Conservation (phyloP, 2,329 filamentous ascomycete genomes). For the Cadophora gregata region DNA sequence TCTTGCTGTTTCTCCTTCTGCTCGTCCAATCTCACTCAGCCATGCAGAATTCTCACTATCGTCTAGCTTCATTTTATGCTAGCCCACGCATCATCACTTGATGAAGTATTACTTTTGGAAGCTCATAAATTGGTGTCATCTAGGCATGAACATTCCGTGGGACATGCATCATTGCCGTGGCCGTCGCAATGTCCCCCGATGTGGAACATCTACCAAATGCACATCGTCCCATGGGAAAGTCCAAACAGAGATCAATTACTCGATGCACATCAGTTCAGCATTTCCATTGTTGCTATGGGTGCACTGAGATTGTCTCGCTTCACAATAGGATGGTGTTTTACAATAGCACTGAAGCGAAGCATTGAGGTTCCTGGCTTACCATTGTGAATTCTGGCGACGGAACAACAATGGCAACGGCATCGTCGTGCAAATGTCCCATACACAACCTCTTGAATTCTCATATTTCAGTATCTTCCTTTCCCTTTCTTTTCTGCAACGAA, state of each 20-base stretch:
- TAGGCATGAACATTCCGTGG: background rate
- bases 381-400: background rate
- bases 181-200: background rate
- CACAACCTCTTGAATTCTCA: background rate
- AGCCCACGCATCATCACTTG: too few species aligned
- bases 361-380: conserved; percentile 9
- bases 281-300: background rate
- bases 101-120: too few species aligned
- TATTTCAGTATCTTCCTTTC: background rate
- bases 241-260: background rate
- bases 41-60: too few species aligned
- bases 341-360: conserved; percentile 2
- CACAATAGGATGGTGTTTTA: conserved; percentile 8
- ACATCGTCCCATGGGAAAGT: background rate
- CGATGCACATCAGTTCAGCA: background rate
- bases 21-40: too few species aligned
- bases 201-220: background rate
- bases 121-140: background rate
- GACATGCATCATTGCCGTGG: background rate
- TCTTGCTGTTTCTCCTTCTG: too few species aligned
- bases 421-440: background rate
- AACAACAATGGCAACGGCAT: conserved; percentile 6
- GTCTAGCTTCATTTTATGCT: too few species aligned
- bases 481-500: background rate
- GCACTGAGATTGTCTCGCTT: background rate